Base-by-base conservation (phyloP, 352 stramenopile genomes). In the Pythium brachiatum region DNA sequence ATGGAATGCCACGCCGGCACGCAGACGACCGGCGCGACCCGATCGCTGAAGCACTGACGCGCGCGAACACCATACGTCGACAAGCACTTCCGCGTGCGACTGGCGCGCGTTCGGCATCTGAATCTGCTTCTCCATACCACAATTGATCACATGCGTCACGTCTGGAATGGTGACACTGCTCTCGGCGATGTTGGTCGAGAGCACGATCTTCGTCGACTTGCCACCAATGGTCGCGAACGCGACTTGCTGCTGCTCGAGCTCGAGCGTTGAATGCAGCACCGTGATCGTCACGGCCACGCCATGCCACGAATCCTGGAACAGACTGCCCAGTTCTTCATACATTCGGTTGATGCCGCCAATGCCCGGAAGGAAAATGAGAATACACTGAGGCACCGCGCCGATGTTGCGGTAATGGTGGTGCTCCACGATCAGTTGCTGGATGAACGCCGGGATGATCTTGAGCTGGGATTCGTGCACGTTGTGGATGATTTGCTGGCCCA, bases 151-250 rank as follows among this genome's bases (percentile, higher is more conserved):
- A 52, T 95, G 85, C 6, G 84, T 94, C 15, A 99, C 93, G 58
- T 95, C 87, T 6, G 96, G 94, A 23, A 99, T 97, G 3, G 97
- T 99, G 5, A 99, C 86, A 46, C 90, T 98, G 54, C 93, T 98
- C 68, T 99, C 97, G 4, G 96, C 96, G 64, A 99, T 97, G 64
- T 98, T 99, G 0, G 96, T 99, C 15, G 92, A 87, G 60, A 98
- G 77, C 50, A 98, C 95, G n/a, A 99, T 90, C 69, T 98, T 98
- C 5, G 79, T 88, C 8, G 81, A 79, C 43, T 62, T 64, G 16
- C 74, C 60, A 9, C 62, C 57, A 16, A 87, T 70, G 29, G 76
- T 61, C 25, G 75, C 72, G 36, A 93, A 93, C 16, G 83, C 81
- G 36, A 83, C 69, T 54, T 90, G 80, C 51, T 93, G 83, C 55